Conservation (phyloP, 345 rosid genomes). For the Populus euphratica region DNA sequence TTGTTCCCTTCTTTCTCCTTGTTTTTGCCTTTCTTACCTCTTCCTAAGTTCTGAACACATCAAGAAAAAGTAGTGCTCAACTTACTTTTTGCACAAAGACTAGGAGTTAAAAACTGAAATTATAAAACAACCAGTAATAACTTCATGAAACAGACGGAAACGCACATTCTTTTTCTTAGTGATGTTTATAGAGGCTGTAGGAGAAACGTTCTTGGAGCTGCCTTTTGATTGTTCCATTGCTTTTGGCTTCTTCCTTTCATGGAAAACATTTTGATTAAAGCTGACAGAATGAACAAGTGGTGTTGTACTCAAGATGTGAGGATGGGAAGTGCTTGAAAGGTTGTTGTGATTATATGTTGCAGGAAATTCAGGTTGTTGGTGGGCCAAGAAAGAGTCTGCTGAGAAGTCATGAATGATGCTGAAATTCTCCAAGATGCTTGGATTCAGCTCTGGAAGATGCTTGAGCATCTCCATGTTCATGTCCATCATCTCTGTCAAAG, state of each 20-base stretch:
- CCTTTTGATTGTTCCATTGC: conserved; percentile 22
- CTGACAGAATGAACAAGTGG: conserved; percentile 1
- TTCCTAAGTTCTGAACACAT: not conserved
- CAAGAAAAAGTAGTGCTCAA: not conserved
- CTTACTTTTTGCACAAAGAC: not conserved
- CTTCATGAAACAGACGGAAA: not conserved
- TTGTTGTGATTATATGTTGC: conserved; percentile 6
- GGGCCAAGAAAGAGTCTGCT: conserved; percentile 21
- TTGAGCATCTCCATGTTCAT: conserved; percentile 29
- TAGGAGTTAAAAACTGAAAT: not conserved
- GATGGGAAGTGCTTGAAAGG: conserved; percentile 2
- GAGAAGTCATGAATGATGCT: conserved; percentile 18
- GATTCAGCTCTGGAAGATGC: conserved; percentile 35
- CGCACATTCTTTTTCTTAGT: conserved; percentile 23
- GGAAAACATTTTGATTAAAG: conserved; percentile 13
- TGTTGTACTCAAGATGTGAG: conserved; percentile 9
- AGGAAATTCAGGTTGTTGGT: conserved; percentile 26
- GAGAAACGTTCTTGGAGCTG: conserved; percentile 21
- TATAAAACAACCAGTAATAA: not conserved
- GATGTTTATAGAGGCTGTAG: conserved; percentile 20
- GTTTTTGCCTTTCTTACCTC: conserved; percentile 18
- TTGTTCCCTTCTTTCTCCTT: conserved; percentile 8
- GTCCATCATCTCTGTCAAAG: conserved; percentile 24
- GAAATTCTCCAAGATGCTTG: conserved; percentile 26
- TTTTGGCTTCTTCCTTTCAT: conserved; percentile 27